phyloP scores from a whole-genome alignment of 129 eudicot species.

The Heracleum sosnowskyi region DNA sequence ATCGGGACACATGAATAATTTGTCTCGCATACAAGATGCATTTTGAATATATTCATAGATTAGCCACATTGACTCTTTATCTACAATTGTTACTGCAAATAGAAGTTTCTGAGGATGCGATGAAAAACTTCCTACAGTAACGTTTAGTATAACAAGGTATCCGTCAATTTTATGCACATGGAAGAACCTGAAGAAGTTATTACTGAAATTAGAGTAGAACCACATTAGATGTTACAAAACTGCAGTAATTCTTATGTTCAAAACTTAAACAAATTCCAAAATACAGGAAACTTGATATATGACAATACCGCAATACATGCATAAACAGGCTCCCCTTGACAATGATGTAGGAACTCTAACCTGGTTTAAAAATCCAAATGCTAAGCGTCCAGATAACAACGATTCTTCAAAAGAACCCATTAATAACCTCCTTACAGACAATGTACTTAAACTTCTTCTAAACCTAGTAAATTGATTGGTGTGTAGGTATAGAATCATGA shows the following conservation, averaged over 20 bases:
- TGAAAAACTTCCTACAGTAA: constrained; percentile 83
- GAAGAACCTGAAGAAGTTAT: not conserved
- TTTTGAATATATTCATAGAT: too few relatives aligned
- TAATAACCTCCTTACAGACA: constrained; percentile 82
- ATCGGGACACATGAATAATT: not conserved
- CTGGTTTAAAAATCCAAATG: constrained; percentile 70
- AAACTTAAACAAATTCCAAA: not conserved
- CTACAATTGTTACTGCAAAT: constrained; percentile 79
- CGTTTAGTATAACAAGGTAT: constrained; percentile 81
- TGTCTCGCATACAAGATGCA: too few relatives aligned
- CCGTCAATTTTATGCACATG: constrained; percentile 82
- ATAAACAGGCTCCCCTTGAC: not conserved
- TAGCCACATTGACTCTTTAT: constrained; percentile 4
- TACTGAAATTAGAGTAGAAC: not conserved
- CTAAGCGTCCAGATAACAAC: constrained; percentile 82
- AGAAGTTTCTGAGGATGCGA: constrained; percentile 95
- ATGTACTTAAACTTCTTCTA: constrained; percentile 53
- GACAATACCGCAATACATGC: not conserved
- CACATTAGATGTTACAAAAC: not conserved
- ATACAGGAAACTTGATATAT: not conserved
- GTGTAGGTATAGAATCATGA: constrained; percentile 32
- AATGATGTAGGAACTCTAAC: constrained; percentile 23
- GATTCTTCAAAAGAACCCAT: constrained; percentile 99
- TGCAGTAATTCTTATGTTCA: not conserved
- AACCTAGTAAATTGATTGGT: constrained; percentile 39